Percentiles rank a stretch among this genome's conserved stretches.
These are phyloP conservation scores for Aspergillus hancockii DNA, from an alignment of 495 filamentous ascomycete genomes.

Conservation along the genomic window DNA sequence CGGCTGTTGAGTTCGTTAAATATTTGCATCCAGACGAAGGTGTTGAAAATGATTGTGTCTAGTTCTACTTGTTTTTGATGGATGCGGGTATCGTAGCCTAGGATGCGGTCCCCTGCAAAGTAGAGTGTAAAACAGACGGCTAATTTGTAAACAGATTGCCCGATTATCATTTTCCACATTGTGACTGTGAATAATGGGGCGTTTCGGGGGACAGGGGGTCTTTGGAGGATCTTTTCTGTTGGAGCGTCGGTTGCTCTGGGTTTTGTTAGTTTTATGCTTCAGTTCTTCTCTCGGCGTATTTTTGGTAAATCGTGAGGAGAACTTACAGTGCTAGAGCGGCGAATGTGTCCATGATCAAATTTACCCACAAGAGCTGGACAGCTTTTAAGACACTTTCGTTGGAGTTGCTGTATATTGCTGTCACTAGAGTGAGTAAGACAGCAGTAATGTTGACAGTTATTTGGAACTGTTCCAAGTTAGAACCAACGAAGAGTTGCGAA, in stretches of 20 bases:
- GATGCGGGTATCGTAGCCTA: constrained; percentile 48
- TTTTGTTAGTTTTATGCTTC: background rate
- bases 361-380: constrained; percentile 91
- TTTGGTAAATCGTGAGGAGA: background rate
- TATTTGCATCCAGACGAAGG: constrained; percentile 96
- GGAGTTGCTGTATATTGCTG: constrained; percentile 67
- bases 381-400: constrained; percentile 76
- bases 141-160: constrained; percentile 84
- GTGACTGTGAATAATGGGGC: constrained; percentile 75
- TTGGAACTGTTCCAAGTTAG: constrained; percentile 61
- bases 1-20: constrained; percentile 96
- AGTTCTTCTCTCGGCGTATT: background rate
- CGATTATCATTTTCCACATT: constrained; percentile 97
- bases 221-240: constrained; percentile 72
- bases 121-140: constrained; percentile 75
- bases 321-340: constrained; percentile 72
- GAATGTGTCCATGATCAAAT: constrained; percentile 92
- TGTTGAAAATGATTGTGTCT: constrained; percentile 83
- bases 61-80: constrained; percentile 50
- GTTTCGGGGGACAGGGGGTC: constrained; percentile 74
- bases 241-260: constrained; percentile 73
- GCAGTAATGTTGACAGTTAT: constrained; percentile 90
- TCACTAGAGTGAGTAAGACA: constrained; percentile 78
- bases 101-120: constrained; percentile 65
- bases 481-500: background rate